Percentiles rank a stretch among this genome's conserved stretches.
Evolutionary conservation across 495 filamentous ascomycete genomes (phyloP).

Genomic region (Penicillium arizonense): DNA sequence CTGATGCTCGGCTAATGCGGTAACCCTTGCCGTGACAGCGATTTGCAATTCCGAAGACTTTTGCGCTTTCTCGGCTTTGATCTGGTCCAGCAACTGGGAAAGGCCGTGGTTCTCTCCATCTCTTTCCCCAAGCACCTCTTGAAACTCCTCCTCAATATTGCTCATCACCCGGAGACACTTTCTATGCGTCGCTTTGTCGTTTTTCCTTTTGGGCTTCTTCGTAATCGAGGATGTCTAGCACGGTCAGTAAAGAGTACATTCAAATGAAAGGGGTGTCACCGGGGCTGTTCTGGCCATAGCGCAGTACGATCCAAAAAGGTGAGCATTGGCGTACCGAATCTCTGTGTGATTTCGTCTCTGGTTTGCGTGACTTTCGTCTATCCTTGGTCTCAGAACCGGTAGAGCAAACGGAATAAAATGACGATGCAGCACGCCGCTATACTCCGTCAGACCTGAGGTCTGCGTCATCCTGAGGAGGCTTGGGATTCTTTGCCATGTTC

Average conservation of each 20-base stretch:
- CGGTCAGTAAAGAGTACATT: background rate
- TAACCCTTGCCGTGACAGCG: background rate
- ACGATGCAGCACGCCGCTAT: too few relatives aligned
- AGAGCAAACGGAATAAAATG: too few relatives aligned
- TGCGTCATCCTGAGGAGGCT: background rate
- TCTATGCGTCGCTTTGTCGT: background rate
- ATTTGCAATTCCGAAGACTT: background rate
- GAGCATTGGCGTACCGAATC: background rate
- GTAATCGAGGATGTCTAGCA: background rate
- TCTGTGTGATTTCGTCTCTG: background rate
- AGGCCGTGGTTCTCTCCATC: background rate
- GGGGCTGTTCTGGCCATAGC: background rate
- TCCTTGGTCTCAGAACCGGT: too few relatives aligned
- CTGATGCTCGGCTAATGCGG: conserved; percentile 1
- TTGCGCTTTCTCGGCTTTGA: background rate
- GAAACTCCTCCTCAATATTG: background rate
- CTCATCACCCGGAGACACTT: background rate
- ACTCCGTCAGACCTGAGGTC: too few relatives aligned
- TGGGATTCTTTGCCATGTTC: background rate
- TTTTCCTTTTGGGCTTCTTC: background rate
- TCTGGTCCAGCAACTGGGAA: background rate
- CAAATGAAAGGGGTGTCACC: background rate
- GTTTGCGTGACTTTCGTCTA: background rate
- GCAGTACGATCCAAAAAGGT: background rate
- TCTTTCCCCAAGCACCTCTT: background rate